A percentile compares a stretch with the other conserved stretches of the same genome.
Conservation (phyloP, 2,329 filamentous ascomycete species). For the Furcasterigmium sp. region DNA sequence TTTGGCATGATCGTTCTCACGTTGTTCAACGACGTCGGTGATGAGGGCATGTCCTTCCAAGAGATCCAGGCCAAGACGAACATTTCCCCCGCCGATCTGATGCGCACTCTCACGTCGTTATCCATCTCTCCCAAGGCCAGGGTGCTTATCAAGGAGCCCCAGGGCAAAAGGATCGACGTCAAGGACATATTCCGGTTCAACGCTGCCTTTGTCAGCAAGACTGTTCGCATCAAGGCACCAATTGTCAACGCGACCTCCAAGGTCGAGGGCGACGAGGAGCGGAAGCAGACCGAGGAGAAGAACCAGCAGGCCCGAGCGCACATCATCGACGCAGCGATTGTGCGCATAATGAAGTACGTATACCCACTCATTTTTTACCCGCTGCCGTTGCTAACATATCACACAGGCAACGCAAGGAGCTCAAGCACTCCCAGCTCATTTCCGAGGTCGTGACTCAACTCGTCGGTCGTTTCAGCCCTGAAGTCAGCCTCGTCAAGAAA, state of each 20-base stretch:
- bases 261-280: conserved; percentile 69
- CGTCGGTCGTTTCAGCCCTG: conserved; percentile 65
- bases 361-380: too few relatives aligned
- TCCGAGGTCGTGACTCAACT: conserved; percentile 69
- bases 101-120: conserved; percentile 74
- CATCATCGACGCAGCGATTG: conserved; percentile 70
- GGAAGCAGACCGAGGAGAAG: conserved; percentile 68
- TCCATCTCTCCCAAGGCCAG: conserved; percentile 79
- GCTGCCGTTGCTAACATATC: conserved; percentile 26
- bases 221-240: conserved; percentile 83
- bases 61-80: conserved; percentile 80
- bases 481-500: conserved; percentile 73
- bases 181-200: conserved; percentile 83
- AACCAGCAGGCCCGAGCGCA: conserved; percentile 67
- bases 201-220: conserved; percentile 71
- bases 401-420: conserved; percentile 65
- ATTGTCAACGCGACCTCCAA: conserved; percentile 78
- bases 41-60: conserved; percentile 53
- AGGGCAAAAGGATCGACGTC: conserved; percentile 69
- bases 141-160: conserved; percentile 74
- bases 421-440: conserved; percentile 64
- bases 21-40: conserved; percentile 75
- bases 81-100: conserved; percentile 69
- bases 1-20: conserved; percentile 87
- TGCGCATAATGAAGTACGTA: conserved; percentile 83